Evolutionary conservation across 176 grass and related monocot genomes (phyloP), one percentile per base, ranked within the genome.

Genomic region (Bromus sterilis): DNA sequence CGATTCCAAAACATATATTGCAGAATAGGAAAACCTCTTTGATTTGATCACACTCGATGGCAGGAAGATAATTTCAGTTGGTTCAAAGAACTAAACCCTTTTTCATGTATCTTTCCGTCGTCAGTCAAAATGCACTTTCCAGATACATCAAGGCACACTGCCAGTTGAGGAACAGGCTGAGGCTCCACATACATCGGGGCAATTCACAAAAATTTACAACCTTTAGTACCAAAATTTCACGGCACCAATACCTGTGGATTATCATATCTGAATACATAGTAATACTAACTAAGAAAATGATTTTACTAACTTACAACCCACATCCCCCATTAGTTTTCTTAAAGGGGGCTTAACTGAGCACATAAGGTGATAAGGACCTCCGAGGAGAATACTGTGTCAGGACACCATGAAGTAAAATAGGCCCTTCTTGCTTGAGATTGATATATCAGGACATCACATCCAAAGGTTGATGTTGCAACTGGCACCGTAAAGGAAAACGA

Each of bases 391-490:
- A 63, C 32, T 23, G 75, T 56, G 33, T 76, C 13, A 16, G 23
- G 39, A 23, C 34, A 35, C 29, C 74, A 67, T 46, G 79, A 84
- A 80, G 46, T 78, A 57, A 44, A 53, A n/a, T 28, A 42, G 11
- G 43, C 74, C 34, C 13, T 67, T 41, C 8, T 61, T 80, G 40
- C 68, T 61, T 60, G 30, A 72, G 41, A 75, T 80, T 33, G n/a
- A 84, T 56, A 74, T 61, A 76, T 80, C 56, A 75, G 62, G 30
- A 28, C 64, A 63, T 51, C 42, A 32, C 30, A 87, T 70, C 78
- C 69, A 70, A 66, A 55, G 48, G 21, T 33, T n/a, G 51, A 58
- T 65, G 12, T 40, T 56, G 66, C 67, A 57, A 59, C 53, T 20
- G 14, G 6, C 3, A 26, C 32, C 33, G 5, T 49, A 9, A 72